These are phyloP conservation scores for Monascus ruber DNA, from an alignment of 2,329 filamentous ascomycete genomes.

Conservation along the genomic window DNA sequence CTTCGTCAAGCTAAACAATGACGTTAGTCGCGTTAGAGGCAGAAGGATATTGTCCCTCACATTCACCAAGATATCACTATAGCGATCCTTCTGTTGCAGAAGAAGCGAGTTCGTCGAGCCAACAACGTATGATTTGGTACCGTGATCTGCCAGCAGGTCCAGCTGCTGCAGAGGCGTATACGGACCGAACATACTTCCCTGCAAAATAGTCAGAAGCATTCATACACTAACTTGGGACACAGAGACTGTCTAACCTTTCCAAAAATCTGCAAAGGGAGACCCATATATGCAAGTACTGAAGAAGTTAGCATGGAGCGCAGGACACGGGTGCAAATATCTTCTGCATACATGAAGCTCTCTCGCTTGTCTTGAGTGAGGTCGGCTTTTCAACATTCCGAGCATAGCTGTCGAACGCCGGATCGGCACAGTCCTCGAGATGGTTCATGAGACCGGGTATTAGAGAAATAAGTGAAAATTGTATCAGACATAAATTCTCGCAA, in stretches of 20 bases:
- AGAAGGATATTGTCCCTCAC: constrained; percentile 19
- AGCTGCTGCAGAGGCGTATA: constrained; percentile 95
- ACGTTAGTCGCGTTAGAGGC: background rate
- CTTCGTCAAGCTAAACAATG: constrained; percentile 58
- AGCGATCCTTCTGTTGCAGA: constrained; percentile 85
- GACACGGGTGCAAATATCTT: background rate
- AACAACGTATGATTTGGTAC: constrained; percentile 94
- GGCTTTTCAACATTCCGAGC: constrained; percentile 64
- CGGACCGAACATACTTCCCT: constrained; percentile 89
- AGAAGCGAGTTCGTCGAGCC: constrained; percentile 93
- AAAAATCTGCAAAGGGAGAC: constrained; percentile 86
- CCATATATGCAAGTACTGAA: constrained; percentile 78
- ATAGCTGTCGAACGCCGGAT: constrained; percentile 80
- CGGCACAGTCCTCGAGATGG: constrained; percentile 86
- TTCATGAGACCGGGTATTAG: constrained; percentile 86
- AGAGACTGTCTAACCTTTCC: constrained; percentile 56
- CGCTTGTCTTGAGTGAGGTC: constrained; percentile 80
- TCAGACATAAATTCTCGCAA: constrained; percentile 93
- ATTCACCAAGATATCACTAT: constrained; percentile 93
- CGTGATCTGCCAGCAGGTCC: constrained; percentile 82
- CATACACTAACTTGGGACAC: constrained; percentile 51
- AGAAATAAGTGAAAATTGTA: constrained; percentile 93
- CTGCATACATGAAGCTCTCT: constrained; percentile 60
- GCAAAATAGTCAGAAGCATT: constrained; percentile 23
- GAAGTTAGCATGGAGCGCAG: constrained; percentile 11